Conservation (phyloP, 805 yeast genomes). For the Ogataea ganodermae region DNA sequence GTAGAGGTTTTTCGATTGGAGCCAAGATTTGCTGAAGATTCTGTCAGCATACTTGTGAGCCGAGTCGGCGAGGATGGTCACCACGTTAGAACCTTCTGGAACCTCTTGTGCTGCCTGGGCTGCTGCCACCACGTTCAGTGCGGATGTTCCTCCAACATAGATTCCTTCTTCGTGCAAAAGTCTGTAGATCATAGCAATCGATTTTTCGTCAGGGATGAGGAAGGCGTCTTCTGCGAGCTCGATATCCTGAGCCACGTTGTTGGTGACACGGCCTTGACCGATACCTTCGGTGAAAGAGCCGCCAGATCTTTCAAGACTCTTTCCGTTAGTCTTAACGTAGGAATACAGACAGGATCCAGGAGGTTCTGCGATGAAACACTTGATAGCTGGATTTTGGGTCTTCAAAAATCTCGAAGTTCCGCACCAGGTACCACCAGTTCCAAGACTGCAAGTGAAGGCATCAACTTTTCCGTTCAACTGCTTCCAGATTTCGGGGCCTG, state of each 20-base stretch:
- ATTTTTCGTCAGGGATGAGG: slow-evolving; percentile 73
- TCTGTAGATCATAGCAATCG: slow-evolving; percentile 82
- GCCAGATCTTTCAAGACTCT: slow-evolving; percentile 70
- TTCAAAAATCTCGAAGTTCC: slow-evolving; percentile 82
- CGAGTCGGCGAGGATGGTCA: slow-evolving; percentile 86
- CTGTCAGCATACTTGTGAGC: slow-evolving; percentile 88
- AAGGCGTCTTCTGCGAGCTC: slow-evolving; percentile 78
- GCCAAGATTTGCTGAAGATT: slow-evolving; percentile 76
- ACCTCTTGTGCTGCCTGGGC: slow-evolving; percentile 68
- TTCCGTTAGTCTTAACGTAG: slow-evolving; percentile 70
- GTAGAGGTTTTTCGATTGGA: slow-evolving; percentile 65
- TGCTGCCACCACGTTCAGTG: slow-evolving; percentile 90
- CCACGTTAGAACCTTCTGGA: slow-evolving; percentile 81
- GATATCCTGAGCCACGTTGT: slow-evolving; percentile 72
- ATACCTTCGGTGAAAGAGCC: slow-evolving; percentile 93
- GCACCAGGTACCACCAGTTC: slow-evolving; percentile 92
- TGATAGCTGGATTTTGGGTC: slow-evolving; percentile 60
- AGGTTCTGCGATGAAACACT: slow-evolving; percentile 83
- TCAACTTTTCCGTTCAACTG: slow-evolving; percentile 77
- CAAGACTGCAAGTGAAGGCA: slow-evolving; percentile 88
- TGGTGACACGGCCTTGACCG: slow-evolving; percentile 93
- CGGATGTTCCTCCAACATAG: slow-evolving; percentile 88
- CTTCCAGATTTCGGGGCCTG: slow-evolving; percentile 92
- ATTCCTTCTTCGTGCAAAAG: slow-evolving; percentile 88
- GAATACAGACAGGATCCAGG: slow-evolving; percentile 88